Conservation (phyloP, 2,329 filamentous ascomycete species). For the Fusarium proliferatum region DNA sequence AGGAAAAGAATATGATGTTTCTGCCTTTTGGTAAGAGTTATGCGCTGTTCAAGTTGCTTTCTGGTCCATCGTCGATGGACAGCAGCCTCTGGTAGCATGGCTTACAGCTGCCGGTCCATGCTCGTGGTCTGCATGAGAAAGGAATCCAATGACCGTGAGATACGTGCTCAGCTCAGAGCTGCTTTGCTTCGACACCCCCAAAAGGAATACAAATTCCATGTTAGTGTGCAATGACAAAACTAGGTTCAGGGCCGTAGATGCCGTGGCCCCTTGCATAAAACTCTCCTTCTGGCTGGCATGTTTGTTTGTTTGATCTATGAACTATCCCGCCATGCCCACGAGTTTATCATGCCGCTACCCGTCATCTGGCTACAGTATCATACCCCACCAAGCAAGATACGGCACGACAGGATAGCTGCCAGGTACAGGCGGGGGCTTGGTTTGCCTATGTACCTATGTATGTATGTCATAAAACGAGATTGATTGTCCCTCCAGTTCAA, state of each 20-base stretch:
- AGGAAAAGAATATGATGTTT: not conserved
- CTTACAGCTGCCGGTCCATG: constrained; percentile 10
- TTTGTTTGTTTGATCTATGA: constrained; percentile 14
- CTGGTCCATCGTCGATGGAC: not conserved
- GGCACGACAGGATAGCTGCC: constrained; percentile 5
- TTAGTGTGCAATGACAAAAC: constrained; percentile 9
- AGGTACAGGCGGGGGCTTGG: constrained; percentile 5
- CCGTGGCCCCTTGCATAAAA: constrained; percentile 33
- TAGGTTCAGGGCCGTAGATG: constrained; percentile 18
- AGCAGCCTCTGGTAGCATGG: not conserved
- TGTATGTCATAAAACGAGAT: constrained; percentile 1
- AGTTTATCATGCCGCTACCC: constrained; percentile 28
- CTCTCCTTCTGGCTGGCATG: constrained; percentile 29
- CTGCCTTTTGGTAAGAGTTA: constrained; percentile 15
- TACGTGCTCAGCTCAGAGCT: not conserved
- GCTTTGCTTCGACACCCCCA: constrained; percentile 9
- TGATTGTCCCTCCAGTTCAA: constrained; percentile 22
- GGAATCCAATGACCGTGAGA: constrained; percentile 17
- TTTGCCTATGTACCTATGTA: not conserved
- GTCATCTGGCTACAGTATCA: not conserved
- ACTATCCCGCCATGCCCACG: constrained; percentile 26
- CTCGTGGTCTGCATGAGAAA: constrained; percentile 11
- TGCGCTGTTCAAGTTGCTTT: constrained; percentile 10
- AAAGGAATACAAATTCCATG: constrained; percentile 2
- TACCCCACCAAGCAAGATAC: constrained; percentile 26